Conservation (phyloP, 345 rosid genomes). For the Eucalyptus curtisii region DNA sequence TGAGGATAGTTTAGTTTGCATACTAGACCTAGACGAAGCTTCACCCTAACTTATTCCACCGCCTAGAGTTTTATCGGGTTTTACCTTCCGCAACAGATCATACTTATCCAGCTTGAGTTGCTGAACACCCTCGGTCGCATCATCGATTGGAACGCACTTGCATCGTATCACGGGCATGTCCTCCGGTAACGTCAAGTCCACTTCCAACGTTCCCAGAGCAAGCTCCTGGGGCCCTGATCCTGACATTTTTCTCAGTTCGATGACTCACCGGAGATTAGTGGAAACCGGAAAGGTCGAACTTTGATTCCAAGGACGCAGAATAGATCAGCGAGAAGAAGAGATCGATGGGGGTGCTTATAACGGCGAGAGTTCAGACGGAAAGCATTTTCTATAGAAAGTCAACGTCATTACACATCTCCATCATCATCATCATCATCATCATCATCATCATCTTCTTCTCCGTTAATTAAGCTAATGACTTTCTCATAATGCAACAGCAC, state of each 20-base stretch:
- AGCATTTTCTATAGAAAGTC: background rate
- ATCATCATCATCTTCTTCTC: background rate
- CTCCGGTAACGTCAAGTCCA: background rate
- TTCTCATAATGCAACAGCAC: background rate
- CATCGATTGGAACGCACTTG: background rate
- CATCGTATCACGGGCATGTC: background rate
- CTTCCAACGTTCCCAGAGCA: background rate
- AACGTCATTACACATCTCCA: background rate
- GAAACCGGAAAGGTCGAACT: too few relatives aligned
- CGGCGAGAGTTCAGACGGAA: too few relatives aligned
- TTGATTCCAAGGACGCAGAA: too few relatives aligned
- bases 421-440: background rate
- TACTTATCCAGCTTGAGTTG: background rate
- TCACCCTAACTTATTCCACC: background rate
- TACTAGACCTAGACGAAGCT: background rate
- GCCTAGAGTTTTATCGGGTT: background rate
- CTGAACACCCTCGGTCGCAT: background rate
- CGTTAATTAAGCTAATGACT: background rate
- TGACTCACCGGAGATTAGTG: too few relatives aligned
- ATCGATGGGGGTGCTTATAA: background rate
- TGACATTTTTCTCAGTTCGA: too few relatives aligned
- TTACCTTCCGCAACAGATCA: background rate
- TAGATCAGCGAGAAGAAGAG: background rate
- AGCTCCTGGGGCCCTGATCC: background rate
- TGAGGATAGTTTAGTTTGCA: background rate